A percentile compares a stretch with the other conserved stretches of the same genome.
phyloP scores from a whole-genome alignment of 148 eudicot genomes.

The Cornus florida region DNA sequence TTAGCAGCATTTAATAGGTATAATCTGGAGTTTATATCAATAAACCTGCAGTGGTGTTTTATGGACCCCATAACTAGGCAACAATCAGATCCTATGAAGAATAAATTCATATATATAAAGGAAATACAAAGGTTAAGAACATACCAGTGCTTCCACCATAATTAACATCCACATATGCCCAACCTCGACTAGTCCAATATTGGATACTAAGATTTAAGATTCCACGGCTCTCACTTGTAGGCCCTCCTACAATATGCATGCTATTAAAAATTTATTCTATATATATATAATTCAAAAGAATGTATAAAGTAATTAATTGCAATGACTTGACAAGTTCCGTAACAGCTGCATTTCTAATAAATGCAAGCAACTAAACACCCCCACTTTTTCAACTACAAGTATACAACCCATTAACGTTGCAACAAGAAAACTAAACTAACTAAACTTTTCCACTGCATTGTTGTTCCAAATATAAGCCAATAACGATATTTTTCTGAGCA shows the following conservation, averaged over 20 bases:
- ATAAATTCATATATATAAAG: neutral
- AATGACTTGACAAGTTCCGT: neutral
- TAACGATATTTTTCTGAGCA: no score
- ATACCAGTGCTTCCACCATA: conserved; percentile 97
- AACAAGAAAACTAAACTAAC: no score
- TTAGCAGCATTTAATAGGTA: neutral
- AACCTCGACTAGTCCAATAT: conserved; percentile 98
- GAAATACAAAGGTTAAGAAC: conserved; percentile 13
- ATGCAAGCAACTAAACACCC: neutral
- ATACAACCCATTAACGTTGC: no score
- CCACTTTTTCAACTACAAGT: no score
- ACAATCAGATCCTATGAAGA: neutral
- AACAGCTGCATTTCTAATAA: neutral
- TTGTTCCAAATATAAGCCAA: no score
- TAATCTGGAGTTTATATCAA: neutral
- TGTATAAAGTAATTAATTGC: neutral
- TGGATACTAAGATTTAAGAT: conserved; percentile 73
- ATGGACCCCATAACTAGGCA: neutral
- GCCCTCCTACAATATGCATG: conserved; percentile 67
- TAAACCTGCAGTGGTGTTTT: no score
- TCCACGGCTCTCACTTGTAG: conserved; percentile 83
- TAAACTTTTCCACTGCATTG: no score
- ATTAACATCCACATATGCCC: conserved; percentile 96
- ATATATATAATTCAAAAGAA: neutral
- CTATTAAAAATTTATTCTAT: neutral